Conservation (phyloP, 2,329 filamentous ascomycete species). For the Plenodomus lindquistii region DNA sequence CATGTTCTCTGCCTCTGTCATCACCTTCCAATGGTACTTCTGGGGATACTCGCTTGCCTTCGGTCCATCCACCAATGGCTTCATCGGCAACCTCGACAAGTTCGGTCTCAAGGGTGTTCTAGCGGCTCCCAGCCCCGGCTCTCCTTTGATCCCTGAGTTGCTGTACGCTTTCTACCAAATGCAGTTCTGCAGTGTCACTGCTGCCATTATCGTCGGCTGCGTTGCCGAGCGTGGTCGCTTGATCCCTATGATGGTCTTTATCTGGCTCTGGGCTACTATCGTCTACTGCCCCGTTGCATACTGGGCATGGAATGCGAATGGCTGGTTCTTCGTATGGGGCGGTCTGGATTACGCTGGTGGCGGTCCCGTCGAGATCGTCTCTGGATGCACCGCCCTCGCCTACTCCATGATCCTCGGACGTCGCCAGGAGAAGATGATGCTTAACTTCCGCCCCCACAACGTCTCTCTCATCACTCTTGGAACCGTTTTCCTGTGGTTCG, state of each 20-base stretch:
- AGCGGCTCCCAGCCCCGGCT: constrained; percentile 82
- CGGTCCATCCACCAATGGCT: constrained; percentile 80
- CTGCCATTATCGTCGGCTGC: constrained; percentile 86
- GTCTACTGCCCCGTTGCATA: constrained; percentile 97
- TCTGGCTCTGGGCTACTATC: constrained; percentile 93
- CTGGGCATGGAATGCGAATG: constrained; percentile 95
- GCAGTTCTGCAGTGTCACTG: constrained; percentile 96
- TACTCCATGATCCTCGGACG: constrained; percentile 96
- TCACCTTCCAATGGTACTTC: constrained; percentile 99
- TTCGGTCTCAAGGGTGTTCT: constrained; percentile 88
- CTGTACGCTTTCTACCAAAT: constrained; percentile 98
- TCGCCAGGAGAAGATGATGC: constrained; percentile 98
- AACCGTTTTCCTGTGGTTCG: constrained; percentile 95
- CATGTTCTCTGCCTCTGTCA: constrained; percentile 89
- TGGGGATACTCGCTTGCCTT: constrained; percentile 98
- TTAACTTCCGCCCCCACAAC: constrained; percentile 99
- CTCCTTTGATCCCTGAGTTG: constrained; percentile 83
- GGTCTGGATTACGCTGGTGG: constrained; percentile 96
- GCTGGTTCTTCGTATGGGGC: constrained; percentile 89
- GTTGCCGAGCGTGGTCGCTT: constrained; percentile 93
- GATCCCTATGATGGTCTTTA: constrained; percentile 91
- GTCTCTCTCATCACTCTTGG: constrained; percentile 96
- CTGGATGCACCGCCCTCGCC: constrained; percentile 87
- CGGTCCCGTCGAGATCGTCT: constrained; percentile 95
- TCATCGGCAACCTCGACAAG: constrained; percentile 87